Evolutionary conservation across 2,329 filamentous ascomycete species (phyloP).

Genomic region (Passalora sequoiae): DNA sequence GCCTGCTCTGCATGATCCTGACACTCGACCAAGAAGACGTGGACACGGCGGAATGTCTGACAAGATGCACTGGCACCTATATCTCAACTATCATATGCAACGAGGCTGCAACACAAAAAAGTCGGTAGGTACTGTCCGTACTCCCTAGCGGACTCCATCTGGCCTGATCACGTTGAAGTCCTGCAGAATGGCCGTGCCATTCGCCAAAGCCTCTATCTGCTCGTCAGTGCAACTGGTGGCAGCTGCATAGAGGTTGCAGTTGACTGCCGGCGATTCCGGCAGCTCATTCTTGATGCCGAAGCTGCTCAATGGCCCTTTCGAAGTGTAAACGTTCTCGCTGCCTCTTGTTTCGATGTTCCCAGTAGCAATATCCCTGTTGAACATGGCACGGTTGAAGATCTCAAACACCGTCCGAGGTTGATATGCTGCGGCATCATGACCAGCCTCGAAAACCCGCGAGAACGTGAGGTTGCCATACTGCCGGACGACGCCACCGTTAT

Average conservation of each 20-base stretch:
- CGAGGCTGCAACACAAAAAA: too few species aligned
- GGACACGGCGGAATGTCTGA: too few species aligned
- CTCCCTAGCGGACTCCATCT: too few species aligned
- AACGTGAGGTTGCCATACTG: slow-evolving; percentile 35
- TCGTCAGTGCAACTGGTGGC: slow-evolving; percentile 41
- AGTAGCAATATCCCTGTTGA: slow-evolving; percentile 51
- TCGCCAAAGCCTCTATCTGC: slow-evolving; percentile 39
- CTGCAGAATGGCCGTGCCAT: slow-evolving; percentile 44
- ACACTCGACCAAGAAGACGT: too few species aligned
- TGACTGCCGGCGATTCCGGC: slow-evolving; percentile 34
- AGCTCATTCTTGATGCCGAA: slow-evolving; percentile 43
- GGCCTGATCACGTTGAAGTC: slow-evolving; percentile 40
- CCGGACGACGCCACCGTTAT: slow-evolving; percentile 30
- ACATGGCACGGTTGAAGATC: slow-evolving; percentile 51
- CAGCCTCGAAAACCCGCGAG: slow-evolving; percentile 32
- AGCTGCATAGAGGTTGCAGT: slow-evolving; percentile 43
- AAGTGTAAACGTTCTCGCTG: slow-evolving; percentile 38
- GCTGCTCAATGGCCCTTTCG: slow-evolving; percentile 37
- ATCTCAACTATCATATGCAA: too few species aligned
- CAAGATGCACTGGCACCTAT: too few species aligned
- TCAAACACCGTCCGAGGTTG: slow-evolving; percentile 52
- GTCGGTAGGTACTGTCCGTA: too few species aligned
- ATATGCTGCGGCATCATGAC: slow-evolving; percentile 36
- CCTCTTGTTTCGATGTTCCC: slow-evolving; percentile 42
- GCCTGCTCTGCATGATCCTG: too few species aligned